Evolutionary conservation across 2,329 filamentous ascomycete genomes (phyloP), one percentile per base, ranked within the genome.

Genomic region (Neonectria coccinea): DNA sequence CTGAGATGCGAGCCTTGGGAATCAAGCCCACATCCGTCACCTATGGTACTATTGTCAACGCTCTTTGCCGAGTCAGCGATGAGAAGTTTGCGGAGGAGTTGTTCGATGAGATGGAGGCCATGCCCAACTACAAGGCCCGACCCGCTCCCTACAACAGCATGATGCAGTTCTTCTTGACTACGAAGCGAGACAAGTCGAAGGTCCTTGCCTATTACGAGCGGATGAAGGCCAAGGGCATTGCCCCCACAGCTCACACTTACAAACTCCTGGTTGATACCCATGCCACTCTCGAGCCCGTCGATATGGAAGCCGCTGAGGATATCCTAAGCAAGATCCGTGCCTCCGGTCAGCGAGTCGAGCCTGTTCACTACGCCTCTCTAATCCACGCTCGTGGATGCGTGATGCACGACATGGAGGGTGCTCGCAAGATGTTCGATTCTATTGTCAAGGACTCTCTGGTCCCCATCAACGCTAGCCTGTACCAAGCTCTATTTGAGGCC

Each of bases 91-190:
- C 96, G 29, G 96, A 97, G 76, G 94, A 98, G 80, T 89, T 98
- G 73, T 99, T 99, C 76, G 94, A 98, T 76, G 96, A 99, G 83
- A 99, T 99, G 96, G 96, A 99, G 83, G 89, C 91, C 51, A 97
- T 97, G 91, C 91, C 94, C 62, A 99, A 99, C 84, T 99, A 99
- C 88, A 98, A 97, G 85, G 93, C 96, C 44, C 91, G 96, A 10
- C 94, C 96, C 27, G 96, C 96, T 25, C 96, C 96, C 1, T 99
- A 99, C 86, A 97, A 99, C 85, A 97, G 93, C 80, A 92, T 99
- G 90, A 99, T 99, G 89, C 96, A 99, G 78, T 98, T 97, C 83
- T 99, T 98, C 88, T 85, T 98, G 71, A 97, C 93, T 62, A 98
- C 95, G 59, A 98, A 98, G 88, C 93, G 94, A 57, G 95, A 99